Evolutionary conservation across 257 asterid species (phyloP).

Genomic region (Solanum etuberosum): DNA sequence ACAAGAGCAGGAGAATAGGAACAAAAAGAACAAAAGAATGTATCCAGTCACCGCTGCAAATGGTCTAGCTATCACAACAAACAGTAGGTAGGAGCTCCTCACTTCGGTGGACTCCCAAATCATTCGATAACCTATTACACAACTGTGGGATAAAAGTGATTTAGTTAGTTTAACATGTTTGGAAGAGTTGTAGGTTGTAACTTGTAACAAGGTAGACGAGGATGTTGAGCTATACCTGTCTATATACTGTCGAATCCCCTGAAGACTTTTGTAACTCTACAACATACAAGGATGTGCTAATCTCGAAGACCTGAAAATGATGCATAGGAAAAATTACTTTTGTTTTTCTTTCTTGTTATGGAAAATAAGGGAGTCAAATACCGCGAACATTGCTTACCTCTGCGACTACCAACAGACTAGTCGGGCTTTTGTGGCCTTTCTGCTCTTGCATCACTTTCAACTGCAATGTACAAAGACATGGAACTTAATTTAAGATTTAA

Average conservation of each 20-base stretch:
- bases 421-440: slow-evolving; percentile 39
- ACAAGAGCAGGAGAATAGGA: background rate
- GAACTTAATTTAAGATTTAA: background rate
- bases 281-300: slow-evolving; percentile 66
- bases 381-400: slow-evolving; percentile 43
- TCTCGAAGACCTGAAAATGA: slow-evolving; percentile 67
- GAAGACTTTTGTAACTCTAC: slow-evolving; percentile 68
- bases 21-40: background rate
- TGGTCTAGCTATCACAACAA: background rate
- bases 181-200: background rate
- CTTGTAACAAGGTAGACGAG: background rate
- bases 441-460: slow-evolving; percentile 52
- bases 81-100: slow-evolving; percentile 24
- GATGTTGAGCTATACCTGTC: slow-evolving; percentile 40
- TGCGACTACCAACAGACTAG: slow-evolving; percentile 55
- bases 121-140: slow-evolving; percentile 64
- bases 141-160: slow-evolving; percentile 33
- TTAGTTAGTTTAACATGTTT: background rate
- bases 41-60: background rate
- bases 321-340: background rate
- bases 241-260: slow-evolving; percentile 64
- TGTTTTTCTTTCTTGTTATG: background rate
- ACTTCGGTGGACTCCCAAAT: slow-evolving; percentile 61
- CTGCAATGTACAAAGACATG: slow-evolving; percentile 22
- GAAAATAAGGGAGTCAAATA: background rate